Evolutionary conservation across 495 filamentous ascomycete species (phyloP).

Genomic region (Penicillium robsamsonii): DNA sequence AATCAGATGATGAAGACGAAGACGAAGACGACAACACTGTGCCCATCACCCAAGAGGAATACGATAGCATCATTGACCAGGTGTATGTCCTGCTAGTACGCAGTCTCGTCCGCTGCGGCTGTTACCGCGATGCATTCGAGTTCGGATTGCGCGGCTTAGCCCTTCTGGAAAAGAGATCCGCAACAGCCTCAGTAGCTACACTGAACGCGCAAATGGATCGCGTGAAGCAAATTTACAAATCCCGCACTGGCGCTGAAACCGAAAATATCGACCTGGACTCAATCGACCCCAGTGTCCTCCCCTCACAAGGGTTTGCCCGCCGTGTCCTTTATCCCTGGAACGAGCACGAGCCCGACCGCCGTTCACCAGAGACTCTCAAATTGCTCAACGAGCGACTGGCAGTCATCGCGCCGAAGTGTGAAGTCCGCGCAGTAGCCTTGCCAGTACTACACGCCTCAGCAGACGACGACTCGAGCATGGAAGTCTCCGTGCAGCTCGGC

Average conservation of each 20-base stretch:
- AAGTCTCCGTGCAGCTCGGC: conserved; percentile 68
- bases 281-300: conserved; percentile 53
- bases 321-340: conserved; percentile 96
- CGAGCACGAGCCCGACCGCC: conserved; percentile 78
- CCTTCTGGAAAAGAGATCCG: conserved; percentile 28
- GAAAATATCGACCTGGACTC: conserved; percentile 27
- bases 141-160: conserved; percentile 54
- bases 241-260: conserved; percentile 36
- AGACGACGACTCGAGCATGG: conserved; percentile 19
- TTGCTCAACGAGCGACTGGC: conserved; percentile 65
- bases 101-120: conserved; percentile 63
- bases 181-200: conserved; percentile 2
- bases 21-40: conserved; percentile 38
- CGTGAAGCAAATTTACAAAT: conserved; percentile 27
- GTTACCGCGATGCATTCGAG: conserved; percentile 64
- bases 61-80: conserved; percentile 38
- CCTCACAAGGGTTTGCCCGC: conserved; percentile 73
- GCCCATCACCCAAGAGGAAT: conserved; percentile 41
- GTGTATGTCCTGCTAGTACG: conserved; percentile 49
- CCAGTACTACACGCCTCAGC: conserved; percentile 60
- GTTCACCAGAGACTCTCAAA: conserved; percentile 62
- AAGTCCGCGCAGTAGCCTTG: conserved; percentile 68
- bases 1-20: conserved; percentile 36
- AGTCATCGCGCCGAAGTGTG: conserved; percentile 63
- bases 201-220: conserved; percentile 31